A percentile compares a stretch with the other conserved stretches of the same genome.
These are phyloP conservation scores for Trametes villosa DNA, from an alignment of 768 basidiomycete genomes.

Conservation along the genomic window DNA sequence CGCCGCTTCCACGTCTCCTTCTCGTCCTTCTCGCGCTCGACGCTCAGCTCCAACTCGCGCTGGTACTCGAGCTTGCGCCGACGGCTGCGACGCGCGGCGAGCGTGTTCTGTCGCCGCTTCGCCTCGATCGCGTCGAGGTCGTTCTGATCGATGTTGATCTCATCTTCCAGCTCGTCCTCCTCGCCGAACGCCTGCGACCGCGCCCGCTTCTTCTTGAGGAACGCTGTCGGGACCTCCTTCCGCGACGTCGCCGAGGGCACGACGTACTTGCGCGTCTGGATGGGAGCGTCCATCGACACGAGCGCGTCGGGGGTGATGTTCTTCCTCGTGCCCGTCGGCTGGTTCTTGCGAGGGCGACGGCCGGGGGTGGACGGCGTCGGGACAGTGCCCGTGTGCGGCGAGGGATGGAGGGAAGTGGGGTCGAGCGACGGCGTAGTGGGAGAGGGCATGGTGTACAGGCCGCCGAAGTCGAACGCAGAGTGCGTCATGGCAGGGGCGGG, in stretches of 20 bases:
- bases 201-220: conserved; percentile 67
- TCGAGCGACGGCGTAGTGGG: conserved; percentile 57
- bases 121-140: conserved; percentile 73
- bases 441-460: conserved; percentile 50
- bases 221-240: conserved; percentile 71
- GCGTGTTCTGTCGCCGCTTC: conserved; percentile 83
- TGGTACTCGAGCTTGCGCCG: conserved; percentile 75
- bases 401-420: conserved; percentile 38
- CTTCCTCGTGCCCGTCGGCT: conserved; percentile 72
- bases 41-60: conserved; percentile 60
- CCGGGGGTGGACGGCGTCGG: conserved; percentile 21
- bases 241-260: conserved; percentile 76
- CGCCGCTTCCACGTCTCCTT: conserved; percentile 66
- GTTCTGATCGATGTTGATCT: conserved; percentile 45
- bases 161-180: conserved; percentile 53
- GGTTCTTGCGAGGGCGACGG: conserved; percentile 35
- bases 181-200: conserved; percentile 52
- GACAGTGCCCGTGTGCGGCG: conserved; percentile 34
- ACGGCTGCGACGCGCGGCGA: conserved; percentile 82
- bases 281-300: conserved; percentile 77
- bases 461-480: conserved; percentile 37
- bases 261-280: conserved; percentile 75
- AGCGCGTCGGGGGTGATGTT: conserved; percentile 67
- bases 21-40: conserved; percentile 58
- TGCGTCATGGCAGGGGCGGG: conserved; percentile 23